phyloP scores from a whole-genome alignment of 2,329 filamentous ascomycete species.

The Alternaria panax region DNA sequence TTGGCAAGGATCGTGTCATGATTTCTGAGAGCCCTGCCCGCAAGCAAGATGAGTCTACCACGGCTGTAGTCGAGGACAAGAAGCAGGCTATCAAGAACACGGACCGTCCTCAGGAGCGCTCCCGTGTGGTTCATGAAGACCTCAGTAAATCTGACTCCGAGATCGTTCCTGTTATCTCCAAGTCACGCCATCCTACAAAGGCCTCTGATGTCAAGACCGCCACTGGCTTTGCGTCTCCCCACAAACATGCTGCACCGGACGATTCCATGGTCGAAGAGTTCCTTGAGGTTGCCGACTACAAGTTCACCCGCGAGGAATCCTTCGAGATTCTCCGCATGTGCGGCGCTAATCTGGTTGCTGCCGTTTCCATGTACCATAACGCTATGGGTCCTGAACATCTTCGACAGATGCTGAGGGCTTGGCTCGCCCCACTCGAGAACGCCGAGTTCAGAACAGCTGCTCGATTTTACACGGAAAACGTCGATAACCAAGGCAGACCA shows the following conservation, averaged over 20 bases:
- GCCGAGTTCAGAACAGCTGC: background rate
- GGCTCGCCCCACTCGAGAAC: background rate
- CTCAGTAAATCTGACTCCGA: background rate
- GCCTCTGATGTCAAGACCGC: background rate
- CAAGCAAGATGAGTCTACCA: background rate
- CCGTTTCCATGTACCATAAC: constrained; percentile 1
- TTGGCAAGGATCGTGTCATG: background rate
- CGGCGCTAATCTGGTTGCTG: background rate
- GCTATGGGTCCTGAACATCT: background rate
- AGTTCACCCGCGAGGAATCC: background rate
- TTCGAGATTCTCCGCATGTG: constrained; percentile 3
- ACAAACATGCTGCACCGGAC: background rate
- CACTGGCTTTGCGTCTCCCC: background rate
- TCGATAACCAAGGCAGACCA: background rate
- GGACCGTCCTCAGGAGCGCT: background rate
- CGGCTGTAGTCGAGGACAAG: background rate
- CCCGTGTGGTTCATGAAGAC: background rate
- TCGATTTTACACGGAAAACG: background rate
- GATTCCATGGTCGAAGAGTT: background rate
- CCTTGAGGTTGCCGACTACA: background rate
- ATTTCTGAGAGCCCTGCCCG: background rate
- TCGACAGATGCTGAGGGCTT: constrained; percentile 1
- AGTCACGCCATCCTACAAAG: background rate
- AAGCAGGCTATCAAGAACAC: background rate
- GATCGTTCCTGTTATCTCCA: background rate